Percentiles rank a stretch among this genome's conserved stretches.
Evolutionary conservation across 306 rosid species (phyloP).

Genomic region (Vicia villosa): DNA sequence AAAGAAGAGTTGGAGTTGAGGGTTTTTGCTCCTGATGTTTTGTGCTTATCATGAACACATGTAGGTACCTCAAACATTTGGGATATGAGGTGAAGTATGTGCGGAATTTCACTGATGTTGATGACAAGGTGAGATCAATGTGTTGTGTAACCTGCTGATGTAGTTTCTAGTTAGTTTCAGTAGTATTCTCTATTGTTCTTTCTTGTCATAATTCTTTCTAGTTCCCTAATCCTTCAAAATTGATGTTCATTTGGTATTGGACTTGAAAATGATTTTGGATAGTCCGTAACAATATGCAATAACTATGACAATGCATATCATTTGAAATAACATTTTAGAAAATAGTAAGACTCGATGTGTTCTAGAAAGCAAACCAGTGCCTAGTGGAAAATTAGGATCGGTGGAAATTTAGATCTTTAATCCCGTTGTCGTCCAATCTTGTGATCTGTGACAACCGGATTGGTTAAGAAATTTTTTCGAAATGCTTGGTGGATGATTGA

Average conservation of each 20-base stretch:
- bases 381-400: neutral
- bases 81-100: conserved; percentile 91
- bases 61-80: conserved; percentile 73
- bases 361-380: neutral
- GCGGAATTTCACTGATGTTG: conserved; percentile 96
- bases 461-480: too few species aligned
- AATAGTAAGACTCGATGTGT: neutral
- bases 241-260: neutral
- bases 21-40: neutral
- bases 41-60: conserved; percentile 29
- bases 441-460: too few species aligned
- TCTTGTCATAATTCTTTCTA: neutral
- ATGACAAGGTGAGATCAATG: conserved; percentile 78
- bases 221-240: neutral
- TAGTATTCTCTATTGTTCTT: conserved; percentile 1
- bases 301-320: neutral
- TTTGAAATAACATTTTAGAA: neutral
- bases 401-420: neutral
- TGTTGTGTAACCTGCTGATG: neutral
- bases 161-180: conserved; percentile 3
- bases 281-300: neutral
- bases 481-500: too few species aligned
- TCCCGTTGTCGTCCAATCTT: neutral
- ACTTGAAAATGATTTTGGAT: neutral
- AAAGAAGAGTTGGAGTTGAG: neutral